Base-by-base conservation (phyloP, 2,329 filamentous ascomycete species). In the Botrytis medusae region DNA sequence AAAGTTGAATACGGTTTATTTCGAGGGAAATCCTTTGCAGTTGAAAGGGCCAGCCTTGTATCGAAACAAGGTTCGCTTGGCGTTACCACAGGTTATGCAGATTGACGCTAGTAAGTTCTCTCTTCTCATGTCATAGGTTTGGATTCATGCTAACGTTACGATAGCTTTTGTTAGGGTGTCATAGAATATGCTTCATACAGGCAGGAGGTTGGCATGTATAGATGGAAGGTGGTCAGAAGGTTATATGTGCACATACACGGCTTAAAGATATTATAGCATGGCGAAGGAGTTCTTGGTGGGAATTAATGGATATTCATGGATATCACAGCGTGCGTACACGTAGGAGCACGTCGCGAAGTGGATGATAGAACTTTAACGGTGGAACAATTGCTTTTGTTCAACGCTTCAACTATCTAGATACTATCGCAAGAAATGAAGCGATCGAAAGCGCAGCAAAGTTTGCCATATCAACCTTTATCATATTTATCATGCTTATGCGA, bases 11-110 rank as follows among this genome's bases (percentile, higher is more conserved):
- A 98, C 96, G 1, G 95, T 99, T 18, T 99, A 99, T 81, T 97
- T 99, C 77, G 96, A 99, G 81, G 95, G 94, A 1, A 98, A 97
- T 79, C 95, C 95, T 40, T 82, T 99, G 78, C 96, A 99, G 84
- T 86, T 90, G 74, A 88, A 87, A 72, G 89, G 88, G 7, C 92
- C 93, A n/a, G 93, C 93, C 1, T 83, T 98, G 75, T 99, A 99
- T 83, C 87, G 96, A 79, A 98, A 98, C 84, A 99, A 99, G 84
- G 90, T 99, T 61, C 88, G 92, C 74, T 84, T 99, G 82, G 92
- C 94, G 48, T 83, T 99, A 82, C 96, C 96, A 73, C 92, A 96
- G 82, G 85, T 99, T 70, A 89, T 89, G 81, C 95, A 99, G 85
- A 98, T 99, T 81, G 96, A 99, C 88, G 96, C 96, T 74, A 97